These are phyloP conservation scores for Babesia gibsoni DNA, from an alignment of 169 alveolate species.

Conservation along the genomic window DNA sequence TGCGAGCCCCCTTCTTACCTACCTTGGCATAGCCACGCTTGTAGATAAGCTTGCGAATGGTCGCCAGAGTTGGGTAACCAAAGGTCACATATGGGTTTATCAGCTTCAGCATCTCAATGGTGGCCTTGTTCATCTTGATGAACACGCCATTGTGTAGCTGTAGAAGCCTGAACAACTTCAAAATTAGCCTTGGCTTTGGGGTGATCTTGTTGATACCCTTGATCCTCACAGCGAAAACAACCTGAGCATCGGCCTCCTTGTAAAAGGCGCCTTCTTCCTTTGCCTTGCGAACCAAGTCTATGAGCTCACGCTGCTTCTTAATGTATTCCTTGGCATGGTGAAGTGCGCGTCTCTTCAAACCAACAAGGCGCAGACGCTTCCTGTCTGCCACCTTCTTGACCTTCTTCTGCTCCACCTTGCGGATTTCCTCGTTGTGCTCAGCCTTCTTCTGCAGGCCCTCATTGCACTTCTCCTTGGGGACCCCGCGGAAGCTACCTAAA, in stretches of 20 bases:
- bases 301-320: conserved; percentile 63
- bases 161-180: conserved; percentile 94
- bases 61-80: conserved; percentile 95
- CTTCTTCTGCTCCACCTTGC: conserved; percentile 17
- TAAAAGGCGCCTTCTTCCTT: conserved; percentile 72
- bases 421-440: conserved; percentile 53
- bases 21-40: conserved; percentile 94
- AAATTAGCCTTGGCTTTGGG: conserved; percentile 94
- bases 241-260: conserved; percentile 90
- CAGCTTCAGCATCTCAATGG: conserved; percentile 94
- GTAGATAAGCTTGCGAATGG: conserved; percentile 93
- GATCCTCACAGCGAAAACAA: conserved; percentile 92
- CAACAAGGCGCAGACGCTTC: conserved; percentile 47
- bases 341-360: conserved; percentile 67
- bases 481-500: conserved; percentile 51
- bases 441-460: conserved; percentile 61
- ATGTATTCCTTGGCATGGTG: conserved; percentile 73
- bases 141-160: conserved; percentile 98
- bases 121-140: conserved; percentile 96
- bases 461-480: conserved; percentile 59
- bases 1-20: conserved; percentile 80
- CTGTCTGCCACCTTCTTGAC: conserved; percentile 24
- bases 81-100: conserved; percentile 96
- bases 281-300: conserved; percentile 72
- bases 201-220: conserved; percentile 96